phyloP scores from a whole-genome alignment of 257 asterid species.

The Echium plantagineum region DNA sequence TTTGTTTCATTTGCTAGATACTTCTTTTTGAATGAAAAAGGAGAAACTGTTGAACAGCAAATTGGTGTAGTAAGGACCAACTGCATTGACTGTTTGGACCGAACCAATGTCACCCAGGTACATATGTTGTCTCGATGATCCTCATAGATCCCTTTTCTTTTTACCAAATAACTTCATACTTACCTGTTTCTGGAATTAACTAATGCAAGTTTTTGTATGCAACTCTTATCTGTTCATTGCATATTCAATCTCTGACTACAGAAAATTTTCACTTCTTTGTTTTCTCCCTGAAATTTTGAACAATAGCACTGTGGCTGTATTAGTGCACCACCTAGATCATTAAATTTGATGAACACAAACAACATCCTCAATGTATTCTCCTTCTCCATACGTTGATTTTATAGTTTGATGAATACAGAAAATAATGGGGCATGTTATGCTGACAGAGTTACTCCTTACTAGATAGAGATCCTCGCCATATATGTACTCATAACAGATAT shows the following conservation, averaged over 20 bases:
- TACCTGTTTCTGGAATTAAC: not conserved
- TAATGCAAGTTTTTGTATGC: no score
- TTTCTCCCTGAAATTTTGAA: no score
- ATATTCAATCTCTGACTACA: not conserved
- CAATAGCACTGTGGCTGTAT: no score
- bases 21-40: constrained; percentile 65
- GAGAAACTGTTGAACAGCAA: constrained; percentile 71
- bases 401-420: not conserved
- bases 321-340: no score
- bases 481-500: not conserved
- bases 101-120: constrained; percentile 98
- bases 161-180: not conserved
- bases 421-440: not conserved
- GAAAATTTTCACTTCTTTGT: not conserved
- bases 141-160: not conserved
- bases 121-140: not conserved
- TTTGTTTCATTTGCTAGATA: constrained; percentile 34
- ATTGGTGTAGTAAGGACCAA: constrained; percentile 85
- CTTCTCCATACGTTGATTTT: not conserved
- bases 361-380: no score
- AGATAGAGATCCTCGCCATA: no score
- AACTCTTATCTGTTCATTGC: not conserved
- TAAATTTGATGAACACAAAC: no score
- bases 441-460: not conserved
- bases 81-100: constrained; percentile 94